A percentile compares a stretch with the other conserved stretches of the same genome.
Evolutionary conservation across 805 yeast species (phyloP).

Genomic region (Metahyphopichia silvanorum): DNA sequence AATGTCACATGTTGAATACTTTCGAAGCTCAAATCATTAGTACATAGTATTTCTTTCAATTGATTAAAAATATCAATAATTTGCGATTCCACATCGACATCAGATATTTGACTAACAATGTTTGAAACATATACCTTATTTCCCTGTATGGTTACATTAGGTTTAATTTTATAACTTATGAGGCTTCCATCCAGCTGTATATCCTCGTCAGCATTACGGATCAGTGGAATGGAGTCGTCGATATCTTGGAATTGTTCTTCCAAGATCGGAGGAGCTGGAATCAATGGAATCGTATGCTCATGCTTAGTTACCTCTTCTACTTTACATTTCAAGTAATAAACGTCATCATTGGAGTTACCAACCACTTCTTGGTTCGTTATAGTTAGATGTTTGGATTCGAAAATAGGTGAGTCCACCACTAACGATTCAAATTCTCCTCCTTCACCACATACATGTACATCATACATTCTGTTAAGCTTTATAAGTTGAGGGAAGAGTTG

Average conservation of each 20-base stretch:
- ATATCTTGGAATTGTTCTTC: constrained; percentile 38
- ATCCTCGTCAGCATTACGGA: no score
- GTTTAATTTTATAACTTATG: neutral
- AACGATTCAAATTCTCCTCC: constrained; percentile 98
- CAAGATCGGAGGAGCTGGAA: constrained; percentile 36
- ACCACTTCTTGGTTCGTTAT: constrained; percentile 39
- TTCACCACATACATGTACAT: constrained; percentile 95
- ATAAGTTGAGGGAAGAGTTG: constrained; percentile 58
- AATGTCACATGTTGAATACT: constrained; percentile 61
- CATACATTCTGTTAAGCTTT: constrained; percentile 59
- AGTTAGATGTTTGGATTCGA: constrained; percentile 49
- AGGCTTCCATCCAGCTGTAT: no score
- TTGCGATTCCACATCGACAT: constrained; percentile 31
- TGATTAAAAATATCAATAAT: constrained; percentile 46
- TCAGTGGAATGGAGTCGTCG: constrained; percentile 10
- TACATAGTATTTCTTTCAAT: constrained; percentile 30
- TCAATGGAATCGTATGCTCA: constrained; percentile 9
- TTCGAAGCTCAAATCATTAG: constrained; percentile 31
- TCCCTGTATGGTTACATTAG: constrained; percentile 2
- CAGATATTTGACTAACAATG: constrained; percentile 15
- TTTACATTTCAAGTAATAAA: constrained; percentile 57
- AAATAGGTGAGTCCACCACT: constrained; percentile 88
- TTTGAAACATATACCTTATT: constrained; percentile 28
- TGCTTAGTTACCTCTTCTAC: constrained; percentile 48
- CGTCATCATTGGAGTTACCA: constrained; percentile 60